Conservation (phyloP, 1,284 basidiomycete genomes). For the Xerocomus amazonicus region DNA sequence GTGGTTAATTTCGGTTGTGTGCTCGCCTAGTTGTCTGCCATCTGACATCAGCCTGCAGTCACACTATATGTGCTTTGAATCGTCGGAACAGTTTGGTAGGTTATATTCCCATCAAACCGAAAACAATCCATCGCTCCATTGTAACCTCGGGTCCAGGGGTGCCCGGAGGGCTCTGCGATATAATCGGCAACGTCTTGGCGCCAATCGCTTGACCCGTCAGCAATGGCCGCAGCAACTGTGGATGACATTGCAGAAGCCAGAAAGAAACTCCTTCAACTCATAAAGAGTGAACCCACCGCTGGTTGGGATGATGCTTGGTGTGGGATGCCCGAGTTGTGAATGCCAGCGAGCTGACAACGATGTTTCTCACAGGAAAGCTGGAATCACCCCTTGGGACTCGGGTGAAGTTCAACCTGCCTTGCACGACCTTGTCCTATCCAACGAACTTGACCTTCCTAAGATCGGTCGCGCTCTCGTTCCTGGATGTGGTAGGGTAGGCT, state of each 20-base stretch:
- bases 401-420: constrained; percentile 55
- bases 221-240: not conserved
- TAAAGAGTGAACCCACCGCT: constrained; percentile 12
- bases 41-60: too few relatives aligned
- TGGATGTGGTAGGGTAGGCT: constrained; percentile 60
- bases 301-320: constrained; percentile 25
- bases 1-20: too few relatives aligned
- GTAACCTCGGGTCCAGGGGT: too few relatives aligned
- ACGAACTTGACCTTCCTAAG: constrained; percentile 46
- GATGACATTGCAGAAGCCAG: not conserved
- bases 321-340: not conserved
- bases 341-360: not conserved
- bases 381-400: constrained; percentile 65
- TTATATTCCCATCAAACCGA: too few relatives aligned
- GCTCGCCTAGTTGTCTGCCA: too few relatives aligned
- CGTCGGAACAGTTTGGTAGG: too few relatives aligned
- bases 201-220: too few relatives aligned
- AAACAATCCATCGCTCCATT: too few relatives aligned
- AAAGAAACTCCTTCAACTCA: constrained; percentile 7
- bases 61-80: too few relatives aligned
- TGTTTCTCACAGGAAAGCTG: constrained; percentile 43
- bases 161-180: too few relatives aligned
- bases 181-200: too few relatives aligned
- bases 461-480: constrained; percentile 55
- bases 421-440: constrained; percentile 47